Evolutionary conservation across 2,329 filamentous ascomycete species (phyloP).

Genomic region (Diaporthe batatas): DNA sequence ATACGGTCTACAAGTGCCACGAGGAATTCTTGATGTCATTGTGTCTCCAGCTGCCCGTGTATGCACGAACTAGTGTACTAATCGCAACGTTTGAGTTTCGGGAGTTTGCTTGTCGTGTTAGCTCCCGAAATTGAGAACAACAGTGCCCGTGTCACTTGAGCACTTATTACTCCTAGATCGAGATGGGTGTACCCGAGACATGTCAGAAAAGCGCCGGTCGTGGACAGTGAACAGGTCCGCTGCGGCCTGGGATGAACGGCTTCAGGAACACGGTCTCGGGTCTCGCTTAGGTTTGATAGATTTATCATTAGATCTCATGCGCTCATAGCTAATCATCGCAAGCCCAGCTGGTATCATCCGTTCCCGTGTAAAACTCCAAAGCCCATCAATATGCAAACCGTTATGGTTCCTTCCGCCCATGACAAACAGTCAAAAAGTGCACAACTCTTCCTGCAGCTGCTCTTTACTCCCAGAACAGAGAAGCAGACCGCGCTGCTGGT

Average conservation of each 20-base stretch:
- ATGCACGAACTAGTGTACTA: neutral
- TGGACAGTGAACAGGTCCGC: neutral
- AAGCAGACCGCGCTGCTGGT: neutral
- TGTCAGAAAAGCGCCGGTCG: neutral
- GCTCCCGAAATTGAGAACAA: neutral
- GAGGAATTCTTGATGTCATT: neutral
- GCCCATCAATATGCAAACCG: neutral
- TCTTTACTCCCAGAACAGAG: neutral
- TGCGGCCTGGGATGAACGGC: neutral
- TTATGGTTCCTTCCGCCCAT: neutral
- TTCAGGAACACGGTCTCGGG: neutral
- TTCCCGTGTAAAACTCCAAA: conserved; percentile 26
- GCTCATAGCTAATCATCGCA: conserved; percentile 27
- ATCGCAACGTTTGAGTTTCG: neutral
- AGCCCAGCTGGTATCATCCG: conserved; percentile 36
- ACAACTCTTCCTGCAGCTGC: conserved; percentile 2
- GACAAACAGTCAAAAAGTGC: neutral
- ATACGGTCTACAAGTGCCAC: neutral
- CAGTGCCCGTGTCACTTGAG: no score
- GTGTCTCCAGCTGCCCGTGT: neutral
- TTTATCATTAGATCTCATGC: conserved; percentile 28
- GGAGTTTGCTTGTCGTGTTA: neutral
- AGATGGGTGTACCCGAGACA: neutral
- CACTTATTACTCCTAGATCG: neutral
- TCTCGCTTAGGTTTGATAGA: neutral